Evolutionary conservation across 2,329 filamentous ascomycete species (phyloP).

Genomic region (Trichoderma semiorbis): DNA sequence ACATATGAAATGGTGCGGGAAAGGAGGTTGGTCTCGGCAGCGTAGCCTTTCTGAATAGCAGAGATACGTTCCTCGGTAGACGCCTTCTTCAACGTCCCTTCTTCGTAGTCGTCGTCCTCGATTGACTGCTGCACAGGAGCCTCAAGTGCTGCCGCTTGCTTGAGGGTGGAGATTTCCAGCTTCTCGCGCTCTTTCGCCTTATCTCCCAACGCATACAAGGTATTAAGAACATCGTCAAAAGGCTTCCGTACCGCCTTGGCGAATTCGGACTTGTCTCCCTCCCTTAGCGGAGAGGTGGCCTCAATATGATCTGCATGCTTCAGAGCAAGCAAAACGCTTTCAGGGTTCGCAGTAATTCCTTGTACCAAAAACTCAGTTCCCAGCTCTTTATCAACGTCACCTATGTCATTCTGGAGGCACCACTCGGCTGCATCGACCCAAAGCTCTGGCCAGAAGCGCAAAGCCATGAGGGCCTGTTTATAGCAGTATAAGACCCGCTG

Average conservation of each 20-base stretch:
- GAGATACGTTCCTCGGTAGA: conserved; percentile 63
- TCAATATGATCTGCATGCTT: conserved; percentile 88
- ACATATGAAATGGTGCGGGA: conserved; percentile 85
- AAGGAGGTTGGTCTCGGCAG: conserved; percentile 69
- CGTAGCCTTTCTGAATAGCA: conserved; percentile 63
- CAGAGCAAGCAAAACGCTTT: conserved; percentile 86
- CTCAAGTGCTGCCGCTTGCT: conserved; percentile 46
- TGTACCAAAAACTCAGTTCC: conserved; percentile 77
- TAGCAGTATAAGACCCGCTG: conserved; percentile 84
- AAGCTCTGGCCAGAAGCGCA: conserved; percentile 92
- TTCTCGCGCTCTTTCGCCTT: conserved; percentile 64
- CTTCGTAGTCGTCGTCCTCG: conserved; percentile 48
- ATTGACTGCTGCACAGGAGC: conserved; percentile 37
- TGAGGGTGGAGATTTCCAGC: conserved; percentile 54
- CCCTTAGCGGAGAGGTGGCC: conserved; percentile 69
- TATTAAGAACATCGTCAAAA: conserved; percentile 77
- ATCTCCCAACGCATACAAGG: conserved; percentile 81
- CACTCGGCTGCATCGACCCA: conserved; percentile 96
- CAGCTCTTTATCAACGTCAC: conserved; percentile 54
- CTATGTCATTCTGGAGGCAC: conserved; percentile 74
- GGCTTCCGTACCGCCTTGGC: conserved; percentile 76
- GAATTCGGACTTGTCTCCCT: conserved; percentile 73
- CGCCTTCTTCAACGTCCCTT: conserved; percentile 42
- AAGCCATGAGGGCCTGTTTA: conserved; percentile 87
- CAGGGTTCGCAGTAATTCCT: conserved; percentile 85